Evolutionary conservation across 164 flowering plant species (phyloP), one percentile per base, ranked within the genome.

Genomic region (Chimonanthus praecox): DNA sequence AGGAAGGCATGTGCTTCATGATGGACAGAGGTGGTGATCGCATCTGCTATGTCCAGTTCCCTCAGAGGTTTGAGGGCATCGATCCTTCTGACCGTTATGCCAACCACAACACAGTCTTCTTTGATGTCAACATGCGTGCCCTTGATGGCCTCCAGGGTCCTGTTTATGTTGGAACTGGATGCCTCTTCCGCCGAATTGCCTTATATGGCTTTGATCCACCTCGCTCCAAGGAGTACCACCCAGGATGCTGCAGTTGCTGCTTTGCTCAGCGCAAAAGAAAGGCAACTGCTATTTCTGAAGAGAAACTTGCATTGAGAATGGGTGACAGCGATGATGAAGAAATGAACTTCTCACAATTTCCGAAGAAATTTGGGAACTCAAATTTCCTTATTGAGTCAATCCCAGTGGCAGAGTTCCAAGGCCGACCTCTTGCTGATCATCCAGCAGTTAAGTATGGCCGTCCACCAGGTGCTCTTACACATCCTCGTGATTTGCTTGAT

Each of bases 1-100:
- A 90, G 1, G 97, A 89, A 79, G 97, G 97, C 8, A 88, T 91
- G 92, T 91, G 97, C 77, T 91, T 89, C 71, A 92, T 92, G 97
- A 85, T 92, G 91, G 94, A 90, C 66, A 68, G 88, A 50, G 94
- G 94, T 0, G 97, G 97, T 4, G 92, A 92, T 69, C 67, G 75
- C 73, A 87, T 92, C 9, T 90, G 94, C 75, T 92, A 88, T 81
- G 87, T 89, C 74, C 94, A 91, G 75, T 91, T 91, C 75, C 97
- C 97, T 0, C 97, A 89, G 76, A 78, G 97, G 71, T 91, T 91
- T 63, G 97, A 91, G 76, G 97, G 97, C 75, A 86, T 91, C 11
- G 97, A 92, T 73, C 94, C 92, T 11, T 86, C 91, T 4, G 97
- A 92, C 69, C 84, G 97, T 0, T 92, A 92, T 68, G 97, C 97